A percentile compares a stretch with the other conserved stretches of the same genome.
phyloP scores from a whole-genome alignment of 257 asterid species.

The Gentiana dahurica region DNA sequence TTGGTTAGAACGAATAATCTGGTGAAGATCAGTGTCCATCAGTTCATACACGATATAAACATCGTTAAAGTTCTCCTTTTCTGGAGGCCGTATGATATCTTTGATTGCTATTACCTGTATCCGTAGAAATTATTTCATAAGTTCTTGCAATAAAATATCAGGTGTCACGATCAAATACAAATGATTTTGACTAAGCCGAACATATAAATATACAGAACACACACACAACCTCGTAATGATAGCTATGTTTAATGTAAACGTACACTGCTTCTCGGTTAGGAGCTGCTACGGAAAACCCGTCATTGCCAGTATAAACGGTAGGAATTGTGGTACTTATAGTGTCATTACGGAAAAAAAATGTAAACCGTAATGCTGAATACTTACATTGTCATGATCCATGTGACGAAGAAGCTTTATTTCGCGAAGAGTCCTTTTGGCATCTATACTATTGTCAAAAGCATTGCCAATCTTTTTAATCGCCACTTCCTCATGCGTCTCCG shows the following conservation, averaged over 20 bases:
- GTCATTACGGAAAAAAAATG: too few species aligned
- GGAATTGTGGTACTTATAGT: too few species aligned
- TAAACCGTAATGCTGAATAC: not conserved
- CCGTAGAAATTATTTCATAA: constrained; percentile 5
- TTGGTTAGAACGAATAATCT: constrained; percentile 86
- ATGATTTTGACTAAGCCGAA: too few species aligned
- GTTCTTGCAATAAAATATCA: not conserved
- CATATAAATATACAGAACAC: too few species aligned
- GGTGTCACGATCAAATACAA: too few species aligned
- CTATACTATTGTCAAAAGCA: constrained; percentile 91
- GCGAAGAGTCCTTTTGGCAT: constrained; percentile 89
- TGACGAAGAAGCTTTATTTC: constrained; percentile 93
- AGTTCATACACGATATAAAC: constrained; percentile 90
- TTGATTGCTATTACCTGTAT: constrained; percentile 72
- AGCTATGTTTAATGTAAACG: too few species aligned
- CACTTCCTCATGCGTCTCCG: constrained; percentile 90
- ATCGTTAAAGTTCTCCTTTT: constrained; percentile 88
- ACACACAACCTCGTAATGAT: too few species aligned
- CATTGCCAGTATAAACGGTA: too few species aligned
- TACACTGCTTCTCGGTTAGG: too few species aligned
- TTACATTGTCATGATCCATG: constrained; percentile 89
- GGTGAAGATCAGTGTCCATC: constrained; percentile 99
- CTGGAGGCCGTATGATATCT: constrained; percentile 94
- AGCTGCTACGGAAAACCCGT: too few species aligned
- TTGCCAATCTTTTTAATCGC: constrained; percentile 99